Base-by-base conservation (phyloP, 768 basidiomycete genomes). In the Termitomyces titanicus region DNA sequence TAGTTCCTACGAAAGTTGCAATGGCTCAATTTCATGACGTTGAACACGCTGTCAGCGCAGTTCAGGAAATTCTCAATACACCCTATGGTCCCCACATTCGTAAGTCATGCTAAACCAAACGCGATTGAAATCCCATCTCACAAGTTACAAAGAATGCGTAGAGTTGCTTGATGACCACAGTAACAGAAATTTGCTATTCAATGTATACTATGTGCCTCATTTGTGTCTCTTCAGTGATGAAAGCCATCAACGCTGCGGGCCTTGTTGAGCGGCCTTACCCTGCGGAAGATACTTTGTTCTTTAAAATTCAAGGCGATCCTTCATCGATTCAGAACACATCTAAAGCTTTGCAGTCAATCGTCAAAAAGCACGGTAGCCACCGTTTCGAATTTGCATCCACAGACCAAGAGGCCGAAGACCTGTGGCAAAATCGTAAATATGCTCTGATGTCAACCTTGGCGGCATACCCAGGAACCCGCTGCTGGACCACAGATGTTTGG, bases 401-500 rank as follows among this genome's bases (percentile, higher is more conserved):
- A 4, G 84, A 92, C 20, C 74, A 85, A 50, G 89, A 93, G 67
- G 91, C 89, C 0, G 82, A 84, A 5, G 80, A 81, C 48, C 66
- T 96, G 7, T 96, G 94, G 89, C 80, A 88, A 63, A 88, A 89
- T 65, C 80, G 94, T 44, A 96, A 96, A 70, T 87, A 91, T 63
- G 88, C 89, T 4, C 68, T 94, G 37, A 87, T 80, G 74, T 85
- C 84, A 24, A 86, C 84, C 22, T 61, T 93, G 57, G 82, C 82
- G 3, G 74, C 83, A 3, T 66, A 82, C 49, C 86, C 88, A 13
- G 89, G 82, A 10, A 71, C 74, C 17, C 81, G 80, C 39, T 84
- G 82, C 57, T 94, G 91, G 92, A 88, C 85, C 22, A 96, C 94
- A 0, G 93, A 94, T 68, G 93, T 94, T 27, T 95, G 94, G 91